A percentile compares a stretch with the other conserved stretches of the same genome.
These are phyloP conservation scores for Lepiota brunneoincarnata DNA, from an alignment of 768 basidiomycete genomes.

Conservation along the genomic window DNA sequence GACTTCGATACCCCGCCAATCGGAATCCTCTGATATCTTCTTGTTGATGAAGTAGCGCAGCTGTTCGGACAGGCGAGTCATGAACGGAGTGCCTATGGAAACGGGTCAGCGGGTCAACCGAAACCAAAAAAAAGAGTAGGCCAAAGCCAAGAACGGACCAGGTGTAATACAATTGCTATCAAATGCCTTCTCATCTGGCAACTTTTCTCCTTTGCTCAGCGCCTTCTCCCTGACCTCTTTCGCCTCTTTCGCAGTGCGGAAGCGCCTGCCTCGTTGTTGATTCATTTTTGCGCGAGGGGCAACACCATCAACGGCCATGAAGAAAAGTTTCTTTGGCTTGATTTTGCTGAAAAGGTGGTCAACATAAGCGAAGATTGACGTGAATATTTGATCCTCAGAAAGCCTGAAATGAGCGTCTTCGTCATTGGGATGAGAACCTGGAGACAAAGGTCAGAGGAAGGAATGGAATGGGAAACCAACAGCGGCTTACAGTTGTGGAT, in stretches of 20 bases:
- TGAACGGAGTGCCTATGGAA: slow-evolving; percentile 83
- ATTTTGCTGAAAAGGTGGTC: slow-evolving; percentile 97
- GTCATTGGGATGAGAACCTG: slow-evolving; percentile 94
- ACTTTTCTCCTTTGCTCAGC: slow-evolving; percentile 80
- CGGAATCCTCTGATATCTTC: slow-evolving; percentile 95
- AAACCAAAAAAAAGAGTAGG: neutral
- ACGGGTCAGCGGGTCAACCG: neutral
- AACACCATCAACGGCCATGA: slow-evolving; percentile 98
- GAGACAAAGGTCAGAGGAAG: neutral
- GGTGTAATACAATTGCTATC: slow-evolving; percentile 99
- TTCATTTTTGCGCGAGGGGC: slow-evolving; percentile 99
- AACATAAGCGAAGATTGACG: slow-evolving; percentile 95
- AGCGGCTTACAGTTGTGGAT: slow-evolving; percentile 71
- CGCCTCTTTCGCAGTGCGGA: slow-evolving; percentile 92
- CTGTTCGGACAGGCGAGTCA: slow-evolving; percentile 89
- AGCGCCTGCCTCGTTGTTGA: slow-evolving; percentile 91
- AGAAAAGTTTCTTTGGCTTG: slow-evolving; percentile 96
- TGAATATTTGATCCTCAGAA: slow-evolving; percentile 96
- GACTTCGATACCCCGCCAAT: slow-evolving; percentile 90
- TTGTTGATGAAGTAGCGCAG: slow-evolving; percentile 96
- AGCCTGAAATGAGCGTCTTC: slow-evolving; percentile 94
- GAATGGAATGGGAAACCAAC: slow-evolving; percentile 2
- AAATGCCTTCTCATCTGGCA: slow-evolving; percentile 94
- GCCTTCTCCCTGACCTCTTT: slow-evolving; percentile 87
- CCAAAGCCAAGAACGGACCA: slow-evolving; percentile 52